Conservation (phyloP, 2,329 filamentous ascomycete genomes). For the Apiospora hydei region DNA sequence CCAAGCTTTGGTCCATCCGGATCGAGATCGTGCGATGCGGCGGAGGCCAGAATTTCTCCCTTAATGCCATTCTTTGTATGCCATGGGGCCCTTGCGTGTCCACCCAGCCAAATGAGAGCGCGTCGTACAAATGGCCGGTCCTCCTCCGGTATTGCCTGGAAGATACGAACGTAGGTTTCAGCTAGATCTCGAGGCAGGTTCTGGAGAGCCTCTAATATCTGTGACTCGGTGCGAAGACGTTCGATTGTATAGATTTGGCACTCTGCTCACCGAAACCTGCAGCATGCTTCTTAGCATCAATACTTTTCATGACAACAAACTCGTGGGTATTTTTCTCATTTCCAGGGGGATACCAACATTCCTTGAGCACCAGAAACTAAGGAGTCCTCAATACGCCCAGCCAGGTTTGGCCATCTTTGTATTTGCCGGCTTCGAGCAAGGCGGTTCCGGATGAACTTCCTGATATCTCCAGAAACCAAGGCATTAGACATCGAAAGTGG, state of each 20-base stretch:
- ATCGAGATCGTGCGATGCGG: not conserved
- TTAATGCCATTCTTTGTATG: not conserved
- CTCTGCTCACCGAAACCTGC: conserved; percentile 33
- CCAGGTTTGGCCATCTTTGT: not conserved
- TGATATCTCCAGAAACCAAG: conserved; percentile 29
- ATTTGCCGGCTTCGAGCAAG: not conserved
- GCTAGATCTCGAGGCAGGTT: conserved; percentile 29
- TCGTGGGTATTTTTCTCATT: not conserved
- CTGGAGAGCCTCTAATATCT: conserved; percentile 22
- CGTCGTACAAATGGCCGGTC: conserved; percentile 24
- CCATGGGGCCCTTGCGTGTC: not conserved
- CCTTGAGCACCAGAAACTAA: not conserved
- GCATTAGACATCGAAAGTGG: conserved; percentile 24
- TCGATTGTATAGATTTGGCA: conserved; percentile 32
- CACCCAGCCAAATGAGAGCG: conserved; percentile 7
- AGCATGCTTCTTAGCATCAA: not conserved
- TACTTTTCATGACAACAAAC: too few species aligned
- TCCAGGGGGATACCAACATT: not conserved
- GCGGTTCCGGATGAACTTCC: conserved; percentile 23
- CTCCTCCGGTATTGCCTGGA: conserved; percentile 27
- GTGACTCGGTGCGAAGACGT: conserved; percentile 15
- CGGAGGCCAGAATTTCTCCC: not conserved
- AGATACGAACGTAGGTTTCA: conserved; percentile 30
- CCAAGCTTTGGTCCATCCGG: not conserved
- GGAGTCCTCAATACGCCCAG: not conserved